Evolutionary conservation across 495 filamentous ascomycete species (phyloP).

Genomic region (Penicillium lividum): DNA sequence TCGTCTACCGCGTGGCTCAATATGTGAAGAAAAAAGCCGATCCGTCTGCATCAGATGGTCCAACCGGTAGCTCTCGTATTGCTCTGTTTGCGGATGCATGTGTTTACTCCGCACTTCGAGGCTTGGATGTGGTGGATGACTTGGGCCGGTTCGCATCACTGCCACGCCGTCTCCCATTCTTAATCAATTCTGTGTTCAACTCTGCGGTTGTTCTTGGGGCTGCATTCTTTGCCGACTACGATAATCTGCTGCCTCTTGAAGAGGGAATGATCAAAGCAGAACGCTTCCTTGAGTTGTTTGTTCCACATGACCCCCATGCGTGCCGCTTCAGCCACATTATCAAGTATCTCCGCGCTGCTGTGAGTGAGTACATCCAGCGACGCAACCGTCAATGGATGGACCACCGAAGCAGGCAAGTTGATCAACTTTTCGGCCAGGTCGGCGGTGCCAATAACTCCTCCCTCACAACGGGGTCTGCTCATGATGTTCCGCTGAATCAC

Average conservation of each 20-base stretch:
- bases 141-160: constrained; percentile 60
- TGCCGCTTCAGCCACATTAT: constrained; percentile 64
- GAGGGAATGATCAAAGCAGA: constrained; percentile 60
- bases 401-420: constrained; percentile 39
- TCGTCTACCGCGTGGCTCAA: constrained; percentile 55
- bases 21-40: constrained; percentile 43
- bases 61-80: constrained; percentile 46
- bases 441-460: constrained; percentile 22
- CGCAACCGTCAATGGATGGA: constrained; percentile 41
- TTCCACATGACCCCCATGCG: constrained; percentile 64
- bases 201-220: constrained; percentile 67
- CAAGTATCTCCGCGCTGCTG: constrained; percentile 58
- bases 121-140: constrained; percentile 60
- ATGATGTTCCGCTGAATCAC: constrained; percentile 16
- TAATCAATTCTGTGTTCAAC: constrained; percentile 74
- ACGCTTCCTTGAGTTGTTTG: constrained; percentile 60
- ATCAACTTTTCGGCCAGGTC: constrained; percentile 44
- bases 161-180: constrained; percentile 66
- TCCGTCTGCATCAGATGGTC: constrained; percentile 23
- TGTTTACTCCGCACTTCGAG: constrained; percentile 68
- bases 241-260: constrained; percentile 55
- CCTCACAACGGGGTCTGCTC: constrained; percentile 16
- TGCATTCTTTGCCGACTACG: constrained; percentile 68
- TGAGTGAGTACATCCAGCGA: constrained; percentile 45
- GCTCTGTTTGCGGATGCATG: constrained; percentile 70